Evolutionary conservation across 2,329 filamentous ascomycete genomes (phyloP), one percentile per base, ranked within the genome.

Genomic region (Fusarium ambrosium): DNA sequence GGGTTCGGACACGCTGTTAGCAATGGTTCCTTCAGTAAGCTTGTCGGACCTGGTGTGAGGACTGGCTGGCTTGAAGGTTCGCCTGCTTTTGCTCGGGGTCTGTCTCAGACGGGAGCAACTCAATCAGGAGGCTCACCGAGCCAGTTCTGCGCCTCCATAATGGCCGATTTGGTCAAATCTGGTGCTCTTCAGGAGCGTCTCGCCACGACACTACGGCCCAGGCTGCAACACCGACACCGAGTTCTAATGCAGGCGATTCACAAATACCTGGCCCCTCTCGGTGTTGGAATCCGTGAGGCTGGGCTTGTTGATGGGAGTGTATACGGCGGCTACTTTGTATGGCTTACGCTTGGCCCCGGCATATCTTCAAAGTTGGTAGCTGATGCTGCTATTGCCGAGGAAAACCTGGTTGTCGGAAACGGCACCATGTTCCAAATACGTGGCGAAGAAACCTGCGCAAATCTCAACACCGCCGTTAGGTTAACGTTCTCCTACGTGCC

Each of bases 21-120:
- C 78, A 98, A 98, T 81, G 95, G 94, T 24, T 95, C 92, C 8
- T 98, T 98, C 82, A 94, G 92, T 81, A 99, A 99, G 82, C 91
- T 98, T 41, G 89, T 91, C 32, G 95, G 91, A 0, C 95, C 96
- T 0, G 97, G 96, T 1, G 84, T 93, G 61, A 88, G 96, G 14
- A 95, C 94, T 0, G 96, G 96, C n/a, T 98, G 95, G 95, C 90
- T 92, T 2, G 95, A 98, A 81, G 93, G 89, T 1, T 92, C 91
- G 7, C 85, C 87, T 0, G 86, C 84, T 41, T 88, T 90, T 77
- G 85, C 84, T 3, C 79, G 84, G 61, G 90, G 89, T 0, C 76
- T 90, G 1, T 83, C 87, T 16, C 86, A 88, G 75, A 89, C 88
- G 22, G 89, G 87, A 1, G 85, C 86, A 2, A 89, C 88, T 22